Percentiles rank a stretch among this genome's conserved stretches.
Evolutionary conservation across 768 basidiomycete species (phyloP).

Genomic region (Boletus pseudo-olivaceus): DNA sequence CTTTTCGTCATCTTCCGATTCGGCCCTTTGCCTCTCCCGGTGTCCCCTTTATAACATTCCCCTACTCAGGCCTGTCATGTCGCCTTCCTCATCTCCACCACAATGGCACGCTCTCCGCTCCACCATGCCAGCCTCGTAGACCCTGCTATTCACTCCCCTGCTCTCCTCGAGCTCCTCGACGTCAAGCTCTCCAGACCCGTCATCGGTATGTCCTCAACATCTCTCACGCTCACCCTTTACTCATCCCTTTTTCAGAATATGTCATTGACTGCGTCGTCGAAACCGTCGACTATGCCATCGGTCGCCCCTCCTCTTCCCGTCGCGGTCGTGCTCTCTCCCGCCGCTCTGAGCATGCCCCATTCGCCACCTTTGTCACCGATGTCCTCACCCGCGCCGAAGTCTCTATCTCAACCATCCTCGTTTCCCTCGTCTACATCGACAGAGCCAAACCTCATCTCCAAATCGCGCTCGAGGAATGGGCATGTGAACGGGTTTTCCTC

Average conservation of each 20-base stretch:
- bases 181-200: conserved; percentile 57
- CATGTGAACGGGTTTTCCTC: conserved; percentile 85
- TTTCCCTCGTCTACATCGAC: conserved; percentile 72
- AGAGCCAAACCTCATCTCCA: conserved; percentile 75
- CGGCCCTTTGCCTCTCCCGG: conserved; percentile 31
- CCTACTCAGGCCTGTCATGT: conserved; percentile 7
- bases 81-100: neutral
- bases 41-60: conserved; percentile 31
- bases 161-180: conserved; percentile 65
- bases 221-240: neutral
- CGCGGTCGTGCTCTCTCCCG: conserved; percentile 47
- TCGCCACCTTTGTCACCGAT: conserved; percentile 61
- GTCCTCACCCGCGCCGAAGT: conserved; percentile 75
- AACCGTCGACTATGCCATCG: conserved; percentile 73
- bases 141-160: conserved; percentile 58
- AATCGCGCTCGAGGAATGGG: conserved; percentile 82
- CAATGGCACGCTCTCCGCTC: conserved; percentile 32
- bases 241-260: conserved; percentile 48
- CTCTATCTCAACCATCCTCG: conserved; percentile 63
- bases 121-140: conserved; percentile 59
- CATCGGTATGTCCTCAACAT: conserved; percentile 50
- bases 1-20: conserved; percentile 32
- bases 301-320: conserved; percentile 54
- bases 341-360: conserved; percentile 51
- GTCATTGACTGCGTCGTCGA: conserved; percentile 65